Evolutionary conservation across 2,329 filamentous ascomycete genomes (phyloP), one percentile per base, ranked within the genome.

Genomic region (Teratosphaeria gauchensis): DNA sequence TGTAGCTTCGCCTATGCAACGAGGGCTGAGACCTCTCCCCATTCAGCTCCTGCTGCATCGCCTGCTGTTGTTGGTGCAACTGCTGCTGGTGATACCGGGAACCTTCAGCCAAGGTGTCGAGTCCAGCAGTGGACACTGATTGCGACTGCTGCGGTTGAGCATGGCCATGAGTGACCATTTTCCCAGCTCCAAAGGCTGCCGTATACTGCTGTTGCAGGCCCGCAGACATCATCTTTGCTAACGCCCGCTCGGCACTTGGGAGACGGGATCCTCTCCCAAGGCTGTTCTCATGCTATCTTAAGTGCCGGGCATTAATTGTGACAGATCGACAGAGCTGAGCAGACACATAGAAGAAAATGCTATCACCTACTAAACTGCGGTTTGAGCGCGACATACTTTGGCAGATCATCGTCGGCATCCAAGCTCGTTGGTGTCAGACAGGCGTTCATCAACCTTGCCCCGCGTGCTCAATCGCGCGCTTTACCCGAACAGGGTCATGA

Each of bases 31-130:
- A 56, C 31, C 51, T 59, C 32, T 55, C 62, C 19, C 71, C 73
- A 73, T 74, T 63, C 21, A 62, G 38, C 28, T 58, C 54, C 16
- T 62, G 38, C 16, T 62, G 38, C 55, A 55, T 68, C 51, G 65
- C 68, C 64, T 75, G 74, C 63, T 73, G 71, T 61, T 81, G 80
- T 66, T 82, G 84, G 63, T 87, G 84, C 55, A 89, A 76, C 67
- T 88, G 85, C 64, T 90, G 87, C 60, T 90, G 78, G 19, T 85
- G 82, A 75, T 91, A 91, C 66, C 89, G 87, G 12, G 88, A 86
- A 42, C 82, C 82, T 63, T 89, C 85, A 6, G 84, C 80, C 53
- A 91, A 81, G 4, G 83, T 80, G 64, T 90, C 86, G 59, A 92
- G 62, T 48, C 69, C 69, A 28, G 61, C 61, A n/a, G 66, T 65